Evolutionary conservation across 139 green algal genomes (phyloP), one percentile per base, ranked within the genome.

Genomic region (Chlorella sp.): DNA sequence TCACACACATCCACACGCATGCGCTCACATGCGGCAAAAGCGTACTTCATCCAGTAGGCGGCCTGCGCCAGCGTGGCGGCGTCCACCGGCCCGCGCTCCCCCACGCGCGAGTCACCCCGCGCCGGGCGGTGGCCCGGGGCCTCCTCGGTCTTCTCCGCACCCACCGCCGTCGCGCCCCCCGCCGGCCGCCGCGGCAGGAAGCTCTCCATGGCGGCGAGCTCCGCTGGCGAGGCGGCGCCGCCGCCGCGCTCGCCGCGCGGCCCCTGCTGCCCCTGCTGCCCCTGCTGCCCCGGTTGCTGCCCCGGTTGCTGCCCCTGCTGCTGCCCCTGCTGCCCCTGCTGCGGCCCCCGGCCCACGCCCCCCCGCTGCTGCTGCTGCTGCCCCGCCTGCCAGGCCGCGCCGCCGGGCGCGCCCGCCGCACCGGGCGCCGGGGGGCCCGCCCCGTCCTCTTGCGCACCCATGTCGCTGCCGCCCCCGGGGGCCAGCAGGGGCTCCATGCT

Each of bases 11-110:
- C n/a, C n/a, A n/a, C n/a, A n/a, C n/a, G 79, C 69, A 91, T 77
- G 71, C 83, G 85, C 45, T 84, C 86, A 60, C 90, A 91, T 3
- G 67, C 60, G 0, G 81, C 86, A 79, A 90, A 90, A 1, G 83
- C 82, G 66, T 77, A 91, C 25, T 82, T 82, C 55, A 62, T 76
- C 42, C 67, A 86, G 63, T 84, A 68, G 0, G 80, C 69, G 1
- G 79, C 86, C 36, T 84, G 64, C 8, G 46, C 35, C 7, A 90
- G 36, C 23, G 68, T 79, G 14, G 29, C 50, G 9, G 70, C 33
- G 29, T 79, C 53, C 6, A 60, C 67, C 1, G 35, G 36, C 50
- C 29, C 48, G 9, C 8, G 38, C n/a, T 46, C 50, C 15, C 59
- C 73, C 25, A n/a, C 51, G 5, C 21, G 29, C 33, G 31, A 23